Evolutionary conservation across 1,139 yeast species (phyloP).

Genomic region (Casaregolazyma lundiana): DNA sequence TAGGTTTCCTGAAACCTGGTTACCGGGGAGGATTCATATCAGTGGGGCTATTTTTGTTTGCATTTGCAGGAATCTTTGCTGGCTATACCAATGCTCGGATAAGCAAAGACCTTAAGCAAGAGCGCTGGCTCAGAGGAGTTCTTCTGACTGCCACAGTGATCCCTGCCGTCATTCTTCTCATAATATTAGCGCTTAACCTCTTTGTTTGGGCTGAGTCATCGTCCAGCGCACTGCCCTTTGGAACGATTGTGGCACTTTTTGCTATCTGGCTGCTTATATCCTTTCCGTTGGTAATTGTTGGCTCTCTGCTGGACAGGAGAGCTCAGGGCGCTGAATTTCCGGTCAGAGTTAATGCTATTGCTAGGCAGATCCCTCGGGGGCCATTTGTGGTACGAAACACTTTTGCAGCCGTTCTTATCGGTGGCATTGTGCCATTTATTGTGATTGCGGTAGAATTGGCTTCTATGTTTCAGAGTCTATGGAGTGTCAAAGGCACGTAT

Average conservation of each 20-base stretch:
- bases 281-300: constrained; percentile 68
- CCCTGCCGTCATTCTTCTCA: constrained; percentile 53
- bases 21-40: constrained; percentile 65
- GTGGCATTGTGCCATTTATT: constrained; percentile 73
- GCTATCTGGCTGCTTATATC: constrained; percentile 58
- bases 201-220: constrained; percentile 76
- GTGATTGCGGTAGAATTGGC: constrained; percentile 76
- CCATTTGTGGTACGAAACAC: constrained; percentile 29
- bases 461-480: constrained; percentile 68
- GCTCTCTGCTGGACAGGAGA: constrained; percentile 58
- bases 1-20: constrained; percentile 53
- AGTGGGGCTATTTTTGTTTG: constrained; percentile 55
- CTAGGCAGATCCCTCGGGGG: constrained; percentile 41
- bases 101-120: constrained; percentile 49
- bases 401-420: constrained; percentile 33
- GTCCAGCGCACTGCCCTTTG: constrained; percentile 72
- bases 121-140: constrained; percentile 26
- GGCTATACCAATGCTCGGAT: constrained; percentile 66
- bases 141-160: constrained; percentile 38
- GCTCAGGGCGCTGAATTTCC: constrained; percentile 30
- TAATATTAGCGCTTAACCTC: constrained; percentile 55
- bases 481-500: constrained; percentile 76
- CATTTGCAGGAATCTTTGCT: constrained; percentile 67
- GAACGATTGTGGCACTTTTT: constrained; percentile 58
- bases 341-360: constrained; percentile 31